Evolutionary conservation across 108 stramenopile species (phyloP), one percentile per base, ranked within the genome.

Genomic region (Schizochytrium sp.): DNA sequence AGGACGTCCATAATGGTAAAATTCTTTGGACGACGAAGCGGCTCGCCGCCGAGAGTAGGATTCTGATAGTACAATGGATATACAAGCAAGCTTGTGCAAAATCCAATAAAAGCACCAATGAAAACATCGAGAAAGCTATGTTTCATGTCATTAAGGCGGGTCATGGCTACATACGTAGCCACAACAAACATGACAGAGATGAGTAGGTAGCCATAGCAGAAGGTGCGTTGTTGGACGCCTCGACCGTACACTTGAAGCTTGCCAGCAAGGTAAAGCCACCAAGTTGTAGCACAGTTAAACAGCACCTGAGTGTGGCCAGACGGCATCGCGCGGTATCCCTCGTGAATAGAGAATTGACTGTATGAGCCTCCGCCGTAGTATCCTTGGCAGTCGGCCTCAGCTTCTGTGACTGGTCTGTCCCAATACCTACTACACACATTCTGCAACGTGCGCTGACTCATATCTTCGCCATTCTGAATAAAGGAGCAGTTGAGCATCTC

Each of bases 21-120:
- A 38, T 69, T 8, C 42, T 69, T 69, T 8, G 64, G 64, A 69
- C 64, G 64, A 38, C 64, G 64, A 10, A 69, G 28, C 5, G 64
- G 64, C 64, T 69, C 64, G 1, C 64, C 64, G 3, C 64, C 64
- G 64, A 69, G 64, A 38, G 64, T 69, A 38, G 64, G 64, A 44
- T 69, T 69, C 64, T 69, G 64, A 69, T 44, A 69, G 64, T 69
- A 69, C 64, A 69, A 44, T 44, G 64, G 64, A 38, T 69, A 69
- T 0, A 44, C 64, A 15, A 69, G 40, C 40, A 69, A 15, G 15
- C 64, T 69, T 38, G 64, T 69, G 28, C 40, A 44, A 38, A 69
- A 69, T 7, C 64, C 64, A 15, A 69, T 69, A 69, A 69, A 69
- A 44, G 64, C 64, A 7, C 64, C 64, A 8, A 69, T 38, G 44